Evolutionary conservation across 1,139 yeast genomes (phyloP).

Genomic region (Kodamaea plutei): DNA sequence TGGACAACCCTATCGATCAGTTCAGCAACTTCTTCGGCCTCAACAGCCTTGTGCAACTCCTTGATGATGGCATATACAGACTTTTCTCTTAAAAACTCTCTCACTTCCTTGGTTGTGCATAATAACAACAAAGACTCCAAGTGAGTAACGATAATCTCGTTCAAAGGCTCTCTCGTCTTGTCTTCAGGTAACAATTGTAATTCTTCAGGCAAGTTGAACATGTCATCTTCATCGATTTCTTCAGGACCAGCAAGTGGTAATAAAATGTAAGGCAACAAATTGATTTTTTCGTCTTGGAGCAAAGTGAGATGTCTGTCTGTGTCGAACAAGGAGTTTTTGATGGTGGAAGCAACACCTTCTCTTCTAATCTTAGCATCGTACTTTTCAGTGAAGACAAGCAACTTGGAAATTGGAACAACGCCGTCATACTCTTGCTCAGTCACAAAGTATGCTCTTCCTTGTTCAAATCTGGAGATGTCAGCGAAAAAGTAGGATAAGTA

Average conservation of each 20-base stretch:
- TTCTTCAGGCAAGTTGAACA: constrained; percentile 85
- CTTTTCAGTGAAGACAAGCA: constrained; percentile 80
- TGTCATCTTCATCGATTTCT: constrained; percentile 75
- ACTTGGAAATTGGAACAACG: constrained; percentile 76
- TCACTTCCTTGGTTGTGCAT: constrained; percentile 66
- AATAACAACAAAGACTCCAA: constrained; percentile 73
- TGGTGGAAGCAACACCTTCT: constrained; percentile 90
- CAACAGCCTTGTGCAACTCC: constrained; percentile 71
- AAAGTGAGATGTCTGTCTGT: constrained; percentile 61
- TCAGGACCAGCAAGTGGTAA: constrained; percentile 85
- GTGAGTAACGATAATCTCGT: constrained; percentile 63
- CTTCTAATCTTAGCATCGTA: constrained; percentile 76
- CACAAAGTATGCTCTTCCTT: constrained; percentile 75
- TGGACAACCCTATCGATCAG: constrained; percentile 75
- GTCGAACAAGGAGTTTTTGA: constrained; percentile 86
- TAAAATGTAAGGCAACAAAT: constrained; percentile 75
- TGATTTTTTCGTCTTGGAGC: constrained; percentile 58
- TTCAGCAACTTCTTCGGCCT: constrained; percentile 61
- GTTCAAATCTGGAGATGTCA: constrained; percentile 69
- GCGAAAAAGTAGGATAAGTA: constrained; percentile 87
- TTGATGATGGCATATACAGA: constrained; percentile 81
- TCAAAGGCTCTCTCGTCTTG: constrained; percentile 70
- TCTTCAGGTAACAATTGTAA: constrained; percentile 76
- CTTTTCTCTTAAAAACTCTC: constrained; percentile 73
- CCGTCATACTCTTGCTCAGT: constrained; percentile 67